Percentiles rank a stretch among this genome's conserved stretches.
Evolutionary conservation across 257 asterid species (phyloP).

Genomic region (Capsicum pubescens): DNA sequence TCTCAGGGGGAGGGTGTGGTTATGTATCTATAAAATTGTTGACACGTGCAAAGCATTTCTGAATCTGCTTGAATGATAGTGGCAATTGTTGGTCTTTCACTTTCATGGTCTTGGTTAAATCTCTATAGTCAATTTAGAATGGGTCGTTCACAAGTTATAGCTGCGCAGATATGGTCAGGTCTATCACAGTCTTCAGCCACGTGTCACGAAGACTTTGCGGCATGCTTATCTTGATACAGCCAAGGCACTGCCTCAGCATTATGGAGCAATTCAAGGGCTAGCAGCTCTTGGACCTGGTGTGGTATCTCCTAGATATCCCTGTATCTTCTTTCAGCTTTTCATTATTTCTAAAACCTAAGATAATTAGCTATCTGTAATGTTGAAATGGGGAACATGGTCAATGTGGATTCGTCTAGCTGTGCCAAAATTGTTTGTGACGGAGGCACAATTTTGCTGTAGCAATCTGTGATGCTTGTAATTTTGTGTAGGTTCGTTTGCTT

Average conservation of each 20-base stretch:
- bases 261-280: conserved; percentile 96
- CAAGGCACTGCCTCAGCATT: conserved; percentile 92
- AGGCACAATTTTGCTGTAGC: neutral
- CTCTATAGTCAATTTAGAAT: neutral
- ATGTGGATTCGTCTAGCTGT: neutral
- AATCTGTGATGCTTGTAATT: conserved; percentile 30
- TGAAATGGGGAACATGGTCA: neutral
- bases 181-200: conserved; percentile 88
- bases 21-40: conserved; percentile 5
- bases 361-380: conserved; percentile 18
- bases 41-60: conserved; percentile 14
- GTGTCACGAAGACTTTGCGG: conserved; percentile 83
- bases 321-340: conserved; percentile 7
- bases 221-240: conserved; percentile 88
- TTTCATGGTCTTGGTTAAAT: conserved; percentile 16
- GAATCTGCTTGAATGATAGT: conserved; percentile 19
- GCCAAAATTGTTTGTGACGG: neutral
- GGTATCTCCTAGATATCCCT: conserved; percentile 53
- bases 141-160: neutral
- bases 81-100: neutral
- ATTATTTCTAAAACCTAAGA: conserved; percentile 1
- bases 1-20: neutral
- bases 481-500: conserved; percentile 70
- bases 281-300: conserved; percentile 92
- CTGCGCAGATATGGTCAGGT: conserved; percentile 79